Percentiles rank a stretch among this genome's conserved stretches.
phyloP scores from a whole-genome alignment of 257 asterid species.

The Scutellaria galericulata region DNA sequence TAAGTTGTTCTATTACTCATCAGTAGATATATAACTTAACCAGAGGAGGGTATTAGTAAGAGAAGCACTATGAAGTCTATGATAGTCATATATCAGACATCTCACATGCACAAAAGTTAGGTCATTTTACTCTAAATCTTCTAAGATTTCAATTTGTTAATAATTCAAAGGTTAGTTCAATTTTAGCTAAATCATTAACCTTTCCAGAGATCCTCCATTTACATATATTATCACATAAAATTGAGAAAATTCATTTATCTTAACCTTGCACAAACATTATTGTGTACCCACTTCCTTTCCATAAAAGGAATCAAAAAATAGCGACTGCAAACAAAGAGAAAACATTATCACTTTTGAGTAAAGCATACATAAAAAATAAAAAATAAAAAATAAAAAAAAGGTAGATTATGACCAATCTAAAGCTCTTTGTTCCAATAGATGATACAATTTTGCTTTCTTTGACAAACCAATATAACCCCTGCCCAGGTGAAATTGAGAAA shows the following conservation, averaged over 20 bases:
- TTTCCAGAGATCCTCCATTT: conserved; percentile 1
- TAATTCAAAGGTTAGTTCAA: not conserved
- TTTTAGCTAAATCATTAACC: conserved; percentile 21
- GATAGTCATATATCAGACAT: not conserved
- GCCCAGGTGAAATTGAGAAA: conserved; percentile 85
- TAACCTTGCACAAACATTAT: conserved; percentile 93
- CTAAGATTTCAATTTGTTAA: not conserved
- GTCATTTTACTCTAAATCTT: not conserved
- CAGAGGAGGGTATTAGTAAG: not conserved
- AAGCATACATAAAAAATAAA: not conserved
- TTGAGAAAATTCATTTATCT: conserved; percentile 18
- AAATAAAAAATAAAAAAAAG: not conserved
- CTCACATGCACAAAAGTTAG: conserved; percentile 3
- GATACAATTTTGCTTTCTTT: conserved; percentile 68
- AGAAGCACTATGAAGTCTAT: not conserved
- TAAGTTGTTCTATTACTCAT: not conserved
- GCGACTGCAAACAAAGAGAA: conserved; percentile 57
- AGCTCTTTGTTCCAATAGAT: conserved; percentile 77
- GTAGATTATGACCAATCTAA: conserved; percentile 59
- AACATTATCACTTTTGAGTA: conserved; percentile 26
- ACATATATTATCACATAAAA: conserved; percentile 24
- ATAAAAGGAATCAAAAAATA: conserved; percentile 85
- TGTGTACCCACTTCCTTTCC: conserved; percentile 94
- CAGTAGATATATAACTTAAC: not conserved
- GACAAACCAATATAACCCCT: conserved; percentile 92